phyloP scores from a whole-genome alignment of 768 basidiomycete genomes.

The Suillus brevipes region DNA sequence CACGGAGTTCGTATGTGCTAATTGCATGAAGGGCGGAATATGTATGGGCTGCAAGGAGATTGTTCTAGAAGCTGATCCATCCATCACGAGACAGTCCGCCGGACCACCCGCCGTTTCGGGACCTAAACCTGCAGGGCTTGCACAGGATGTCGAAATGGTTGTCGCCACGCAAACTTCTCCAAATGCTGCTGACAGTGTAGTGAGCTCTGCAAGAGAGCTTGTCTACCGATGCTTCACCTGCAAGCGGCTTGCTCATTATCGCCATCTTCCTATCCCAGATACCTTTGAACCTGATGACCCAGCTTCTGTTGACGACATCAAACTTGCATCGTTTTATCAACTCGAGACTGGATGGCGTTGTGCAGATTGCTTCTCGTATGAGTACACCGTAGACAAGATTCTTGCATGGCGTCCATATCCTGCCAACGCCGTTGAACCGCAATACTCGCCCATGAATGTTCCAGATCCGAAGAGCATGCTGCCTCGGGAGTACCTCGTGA shows the following conservation, averaged over 20 bases:
- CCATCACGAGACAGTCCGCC: constrained; percentile 18
- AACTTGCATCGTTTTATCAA: constrained; percentile 67
- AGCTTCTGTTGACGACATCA: constrained; percentile 27
- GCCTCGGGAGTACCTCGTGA: constrained; percentile 92
- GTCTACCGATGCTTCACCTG: constrained; percentile 84
- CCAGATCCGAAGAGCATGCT: constrained; percentile 58
- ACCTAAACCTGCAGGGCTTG: background rate
- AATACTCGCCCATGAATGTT: constrained; percentile 36
- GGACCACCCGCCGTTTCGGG: constrained; percentile 6
- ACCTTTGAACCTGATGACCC: constrained; percentile 33
- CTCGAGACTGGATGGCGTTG: constrained; percentile 61
- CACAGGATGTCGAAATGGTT: constrained; percentile 38
- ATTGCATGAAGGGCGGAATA: constrained; percentile 73
- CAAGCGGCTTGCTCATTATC: constrained; percentile 81
- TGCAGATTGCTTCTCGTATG: constrained; percentile 73
- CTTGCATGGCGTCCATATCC: constrained; percentile 91
- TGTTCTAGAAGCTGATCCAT: constrained; percentile 49
- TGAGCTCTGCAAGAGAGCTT: constrained; percentile 40
- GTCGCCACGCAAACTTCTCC: constrained; percentile 22
- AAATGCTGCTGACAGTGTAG: constrained; percentile 19
- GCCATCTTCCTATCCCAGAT: constrained; percentile 58
- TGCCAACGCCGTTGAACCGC: constrained; percentile 56
- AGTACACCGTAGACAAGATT: constrained; percentile 75
- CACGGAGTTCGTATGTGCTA: constrained; percentile 77
- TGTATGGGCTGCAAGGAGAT: constrained; percentile 74